phyloP scores from a whole-genome alignment of 2,329 filamentous ascomycete genomes.

The Ascochyta fabae region DNA sequence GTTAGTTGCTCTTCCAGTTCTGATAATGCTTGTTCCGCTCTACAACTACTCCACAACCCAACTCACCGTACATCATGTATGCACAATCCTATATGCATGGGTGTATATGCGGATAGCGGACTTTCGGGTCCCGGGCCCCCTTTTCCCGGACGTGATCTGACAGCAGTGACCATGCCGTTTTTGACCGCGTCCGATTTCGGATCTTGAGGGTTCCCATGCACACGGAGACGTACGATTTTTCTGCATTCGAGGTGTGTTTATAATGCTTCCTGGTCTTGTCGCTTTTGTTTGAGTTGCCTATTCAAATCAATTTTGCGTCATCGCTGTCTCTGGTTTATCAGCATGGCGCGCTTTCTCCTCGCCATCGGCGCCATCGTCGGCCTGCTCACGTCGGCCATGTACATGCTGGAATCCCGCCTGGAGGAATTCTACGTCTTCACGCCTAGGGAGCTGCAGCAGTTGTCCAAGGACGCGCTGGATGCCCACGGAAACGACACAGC shows the following conservation, averaged over 20 bases:
- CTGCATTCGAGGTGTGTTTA: too few species aligned
- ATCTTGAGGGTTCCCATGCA: background rate
- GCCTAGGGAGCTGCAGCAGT: conserved; percentile 69
- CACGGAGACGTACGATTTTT: conserved; percentile 4
- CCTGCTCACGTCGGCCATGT: conserved; percentile 32
- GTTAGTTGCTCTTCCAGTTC: too few species aligned
- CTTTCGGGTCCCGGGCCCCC: background rate
- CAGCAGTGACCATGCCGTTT: background rate
- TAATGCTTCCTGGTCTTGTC: background rate
- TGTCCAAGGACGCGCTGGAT: conserved; percentile 70
- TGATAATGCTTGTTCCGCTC: too few species aligned
- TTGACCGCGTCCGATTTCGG: conserved; percentile 1
- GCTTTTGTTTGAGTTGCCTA: too few species aligned
- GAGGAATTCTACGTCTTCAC: conserved; percentile 75
- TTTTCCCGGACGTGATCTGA: background rate
- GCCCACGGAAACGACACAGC: conserved; percentile 77
- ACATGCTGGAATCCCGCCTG: conserved; percentile 38
- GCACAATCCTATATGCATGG: too few species aligned
- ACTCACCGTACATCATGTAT: too few species aligned
- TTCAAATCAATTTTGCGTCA: background rate
- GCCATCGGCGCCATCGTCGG: conserved; percentile 33
- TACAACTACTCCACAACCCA: too few species aligned
- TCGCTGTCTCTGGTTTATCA: background rate
- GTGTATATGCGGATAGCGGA: background rate
- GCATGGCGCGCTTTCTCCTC: conserved; percentile 29